phyloP scores from a whole-genome alignment of 2,329 filamentous ascomycete species.

The Chrysoporthe cubensis region DNA sequence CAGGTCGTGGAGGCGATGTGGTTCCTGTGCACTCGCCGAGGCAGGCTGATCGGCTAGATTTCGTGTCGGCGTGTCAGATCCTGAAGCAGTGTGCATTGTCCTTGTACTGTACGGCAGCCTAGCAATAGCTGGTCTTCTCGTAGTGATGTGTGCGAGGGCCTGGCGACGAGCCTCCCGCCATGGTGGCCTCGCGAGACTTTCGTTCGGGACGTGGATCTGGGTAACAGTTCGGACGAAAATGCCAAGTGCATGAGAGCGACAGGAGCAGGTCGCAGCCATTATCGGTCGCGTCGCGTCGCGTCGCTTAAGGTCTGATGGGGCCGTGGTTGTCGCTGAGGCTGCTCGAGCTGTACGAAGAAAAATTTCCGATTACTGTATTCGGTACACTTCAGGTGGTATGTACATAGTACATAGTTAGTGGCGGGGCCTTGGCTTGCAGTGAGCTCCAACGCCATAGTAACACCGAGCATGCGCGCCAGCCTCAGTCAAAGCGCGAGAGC shows the following conservation, averaged over 20 bases:
- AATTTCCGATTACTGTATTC: background rate
- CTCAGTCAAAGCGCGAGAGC: too few relatives aligned
- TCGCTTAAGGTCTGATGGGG: background rate
- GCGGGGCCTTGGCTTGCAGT: background rate
- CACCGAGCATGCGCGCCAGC: too few relatives aligned
- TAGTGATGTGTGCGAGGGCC: background rate
- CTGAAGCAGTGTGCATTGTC: background rate
- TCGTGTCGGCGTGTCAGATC: background rate
- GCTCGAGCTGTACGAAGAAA: background rate
- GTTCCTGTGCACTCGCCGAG: background rate
- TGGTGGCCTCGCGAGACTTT: slow-evolving; percentile 7
- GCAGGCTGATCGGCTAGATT: background rate
- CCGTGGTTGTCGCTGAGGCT: background rate
- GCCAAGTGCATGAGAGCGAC: slow-evolving; percentile 48
- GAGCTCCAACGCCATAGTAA: too few relatives aligned
- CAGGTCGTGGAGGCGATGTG: background rate
- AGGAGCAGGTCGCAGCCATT: slow-evolving; percentile 43
- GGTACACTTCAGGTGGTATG: background rate
- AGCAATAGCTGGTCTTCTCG: background rate
- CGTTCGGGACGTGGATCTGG: slow-evolving; percentile 42
- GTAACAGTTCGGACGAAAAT: slow-evolving; percentile 53
- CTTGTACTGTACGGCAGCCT: background rate
- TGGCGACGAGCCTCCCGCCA: slow-evolving; percentile 12
- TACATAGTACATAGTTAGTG: background rate
- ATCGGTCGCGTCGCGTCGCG: background rate